Conservation (phyloP, 202 grass and related monocot genomes). For the Digitaria exilis region DNA sequence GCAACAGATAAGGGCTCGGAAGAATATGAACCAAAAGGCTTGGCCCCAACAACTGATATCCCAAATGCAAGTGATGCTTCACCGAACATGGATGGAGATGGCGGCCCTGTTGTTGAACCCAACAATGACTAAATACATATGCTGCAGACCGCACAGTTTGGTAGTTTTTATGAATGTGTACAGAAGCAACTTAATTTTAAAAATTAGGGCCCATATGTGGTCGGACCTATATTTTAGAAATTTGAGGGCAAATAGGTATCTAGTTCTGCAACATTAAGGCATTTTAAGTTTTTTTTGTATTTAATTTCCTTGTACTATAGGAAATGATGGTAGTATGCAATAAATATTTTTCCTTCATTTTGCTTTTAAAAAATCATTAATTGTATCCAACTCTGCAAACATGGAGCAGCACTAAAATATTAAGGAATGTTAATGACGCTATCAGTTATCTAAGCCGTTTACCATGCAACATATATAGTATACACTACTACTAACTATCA, state of each 20-base stretch:
- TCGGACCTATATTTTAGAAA: neutral
- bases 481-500: neutral
- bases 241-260: neutral
- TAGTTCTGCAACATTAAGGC: constrained; percentile 3
- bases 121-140: constrained; percentile 35
- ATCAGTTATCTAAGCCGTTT: constrained; percentile 1
- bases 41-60: constrained; percentile 29
- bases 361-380: neutral
- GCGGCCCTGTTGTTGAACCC: neutral
- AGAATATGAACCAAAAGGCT: constrained; percentile 20
- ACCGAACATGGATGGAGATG: constrained; percentile 22
- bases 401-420: constrained; percentile 7
- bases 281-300: constrained; percentile 19
- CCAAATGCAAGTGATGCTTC: constrained; percentile 24
- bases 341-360: neutral
- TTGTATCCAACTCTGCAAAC: neutral
- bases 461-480: constrained; percentile 3
- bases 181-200: neutral
- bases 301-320: constrained; percentile 18
- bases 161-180: neutral
- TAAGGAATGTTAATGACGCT: neutral
- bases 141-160: neutral
- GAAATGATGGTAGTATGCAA: neutral
- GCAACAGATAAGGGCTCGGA: constrained; percentile 32
- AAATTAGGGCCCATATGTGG: neutral